Conservation (phyloP, 139 green algal genomes). For the Chloropicon primus region DNA sequence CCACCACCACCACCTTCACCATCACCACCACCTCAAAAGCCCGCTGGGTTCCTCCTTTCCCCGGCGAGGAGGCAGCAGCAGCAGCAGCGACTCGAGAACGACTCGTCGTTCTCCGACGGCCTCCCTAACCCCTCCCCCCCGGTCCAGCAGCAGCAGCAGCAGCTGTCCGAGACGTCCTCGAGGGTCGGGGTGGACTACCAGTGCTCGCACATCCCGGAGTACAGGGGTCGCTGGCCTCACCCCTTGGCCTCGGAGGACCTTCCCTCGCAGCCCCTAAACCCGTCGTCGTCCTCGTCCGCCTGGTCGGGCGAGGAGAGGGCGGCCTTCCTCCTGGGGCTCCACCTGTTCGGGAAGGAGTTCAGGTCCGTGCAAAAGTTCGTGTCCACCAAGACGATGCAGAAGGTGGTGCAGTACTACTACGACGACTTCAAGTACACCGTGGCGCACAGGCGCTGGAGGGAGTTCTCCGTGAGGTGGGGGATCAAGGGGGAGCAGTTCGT, state of each 20-base stretch:
- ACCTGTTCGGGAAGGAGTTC: slow-evolving; percentile 9
- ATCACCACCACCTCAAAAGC: too few relatives aligned
- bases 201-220: background rate
- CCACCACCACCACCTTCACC: too few relatives aligned
- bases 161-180: background rate
- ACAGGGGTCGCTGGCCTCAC: background rate
- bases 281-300: slow-evolving; percentile 8
- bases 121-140: too few relatives aligned
- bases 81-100: too few relatives aligned
- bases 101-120: too few relatives aligned
- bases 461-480: background rate
- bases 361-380: background rate
- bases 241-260: background rate
- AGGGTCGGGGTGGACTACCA: background rate
- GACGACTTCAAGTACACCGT: slow-evolving; percentile 3
- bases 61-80: too few relatives aligned
- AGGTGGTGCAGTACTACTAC: slow-evolving; percentile 1
- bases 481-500: background rate
- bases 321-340: background rate
- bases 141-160: too few relatives aligned
- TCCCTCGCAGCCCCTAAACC: too few relatives aligned
- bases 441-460: background rate
- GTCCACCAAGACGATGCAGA: background rate
- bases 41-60: too few relatives aligned
- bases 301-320: background rate